Base-by-base conservation (phyloP, 805 yeast species). In the Schizosaccharomyces pombe region DNA sequence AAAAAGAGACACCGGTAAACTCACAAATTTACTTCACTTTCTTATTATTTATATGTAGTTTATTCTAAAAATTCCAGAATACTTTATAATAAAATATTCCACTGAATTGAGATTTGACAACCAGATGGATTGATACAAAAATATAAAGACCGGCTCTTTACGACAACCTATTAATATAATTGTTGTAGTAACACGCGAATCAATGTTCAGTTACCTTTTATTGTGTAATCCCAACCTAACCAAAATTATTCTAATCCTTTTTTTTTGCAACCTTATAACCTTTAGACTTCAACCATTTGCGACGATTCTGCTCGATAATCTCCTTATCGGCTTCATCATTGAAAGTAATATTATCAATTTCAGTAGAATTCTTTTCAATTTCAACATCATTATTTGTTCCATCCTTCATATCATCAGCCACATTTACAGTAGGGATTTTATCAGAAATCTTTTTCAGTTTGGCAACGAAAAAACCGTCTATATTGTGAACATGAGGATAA, bases 391-490 rank as follows among this genome's bases (percentile, higher is more conserved):
- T 55, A 24, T 53, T 47, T 47, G 29, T 49, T 31, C 47, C 52
- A 32, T 52, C 55, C 55, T 54, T 47, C 11, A 30, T 52, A 16
- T 11, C 51, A n/a, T 4, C 56, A 12, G 29, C 47, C 8, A 14
- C 43, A 47, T n/a, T 31, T 5, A 24, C 26, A 28, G 19, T 49
- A 49, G 31, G 47, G 16, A 52, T 52, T 1, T 33, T 52, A 30
- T 52, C 34, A 83, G 53, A 49, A 6, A 52, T 78, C 75, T 91
- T 91, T 71, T 84, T 78, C 73, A 91, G 85, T 68, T 89, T 91
- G 55, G 99, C 99, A 57, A 91, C 98, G 67, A 72, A 91, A 75
- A 91, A 91, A 26, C 99, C 99, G 69, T 91, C 99, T 55, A 91
- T 98, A 67, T 91, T 91, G 66, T 91, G 91, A 29, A 95, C 87